Evolutionary conservation across 768 basidiomycete species (phyloP), one percentile per base, ranked within the genome.

Genomic region (Kwoniella dejecticola): DNA sequence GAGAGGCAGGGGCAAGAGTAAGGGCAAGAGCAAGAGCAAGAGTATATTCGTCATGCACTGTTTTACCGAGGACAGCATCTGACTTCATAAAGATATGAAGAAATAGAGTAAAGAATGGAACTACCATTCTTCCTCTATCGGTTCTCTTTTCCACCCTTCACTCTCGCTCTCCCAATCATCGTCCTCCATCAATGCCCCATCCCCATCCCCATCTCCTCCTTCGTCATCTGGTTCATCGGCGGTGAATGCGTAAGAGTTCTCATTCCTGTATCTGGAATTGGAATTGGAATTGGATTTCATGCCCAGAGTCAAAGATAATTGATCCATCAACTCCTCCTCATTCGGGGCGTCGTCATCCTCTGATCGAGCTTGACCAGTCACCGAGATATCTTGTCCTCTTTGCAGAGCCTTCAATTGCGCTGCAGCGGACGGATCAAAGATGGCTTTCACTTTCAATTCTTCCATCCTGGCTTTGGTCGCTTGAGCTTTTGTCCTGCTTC

Each of bases 71-170:
- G n/a, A n/a, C n/a, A n/a, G n/a, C n/a, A n/a, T n/a, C n/a, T 36
- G 19, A 36, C 33, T 36, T 7, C 7, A 36, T 7, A 7, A 36
- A 36, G 33, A 36, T 7, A 36, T 36, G 33, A 36, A 7, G 7
- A 36, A 36, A n/a, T n/a, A 38, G 36, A 17, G 36, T 33, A 24
- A 33, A 19, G 13, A 38, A 17, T 17, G 6, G 15, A 12, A 2
- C 29, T 48, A 57, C 56, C 56, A 57, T 48, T 57, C 56, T 26
- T 57, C 56, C 4, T 57, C 56, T 42, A 41, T 50, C 45, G 33
- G 53, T 26, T 60, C 59, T 19, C 67, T 41, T 44, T 71, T 71
- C 73, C 73, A 74, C 13, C 73, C 73, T 42, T 74, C 73, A 56
- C 62, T 57, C 57, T 74, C 73, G 30, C 60, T 64, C 41, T 26